Evolutionary conservation across 805 yeast genomes (phyloP).

Genomic region (Maudiozyma turicensis): DNA sequence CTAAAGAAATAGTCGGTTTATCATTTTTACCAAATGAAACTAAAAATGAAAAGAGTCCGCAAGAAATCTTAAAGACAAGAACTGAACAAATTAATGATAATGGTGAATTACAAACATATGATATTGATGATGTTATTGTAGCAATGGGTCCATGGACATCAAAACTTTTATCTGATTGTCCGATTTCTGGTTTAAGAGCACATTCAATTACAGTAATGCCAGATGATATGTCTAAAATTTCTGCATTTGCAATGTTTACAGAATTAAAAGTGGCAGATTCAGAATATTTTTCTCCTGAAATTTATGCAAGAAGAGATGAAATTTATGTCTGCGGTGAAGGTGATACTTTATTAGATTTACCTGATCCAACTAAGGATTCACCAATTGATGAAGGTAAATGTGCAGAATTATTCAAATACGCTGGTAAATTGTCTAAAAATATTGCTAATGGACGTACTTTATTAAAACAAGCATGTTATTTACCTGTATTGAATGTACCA

Average conservation of each 20-base stretch:
- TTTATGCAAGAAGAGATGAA: slow-evolving; percentile 91
- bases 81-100: slow-evolving; percentile 14
- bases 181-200: slow-evolving; percentile 87
- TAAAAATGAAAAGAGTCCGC: slow-evolving; percentile 21
- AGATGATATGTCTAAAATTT: slow-evolving; percentile 51
- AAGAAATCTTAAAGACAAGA: slow-evolving; percentile 17
- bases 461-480: slow-evolving; percentile 86
- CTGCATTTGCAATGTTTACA: slow-evolving; percentile 90
- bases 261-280: slow-evolving; percentile 66
- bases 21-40: slow-evolving; percentile 38
- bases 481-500: slow-evolving; percentile 91
- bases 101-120: slow-evolving; percentile 27
- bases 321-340: slow-evolving; percentile 97
- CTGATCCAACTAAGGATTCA: slow-evolving; percentile 90
- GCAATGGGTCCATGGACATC: slow-evolving; percentile 98
- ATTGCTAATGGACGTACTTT: slow-evolving; percentile 65
- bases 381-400: slow-evolving; percentile 81
- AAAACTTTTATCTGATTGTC: slow-evolving; percentile 81
- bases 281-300: slow-evolving; percentile 80
- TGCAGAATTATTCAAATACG: slow-evolving; percentile 75
- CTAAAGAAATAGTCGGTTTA: slow-evolving; percentile 65
- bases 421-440: slow-evolving; percentile 62
- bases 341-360: slow-evolving; percentile 79
- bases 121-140: slow-evolving; percentile 70
- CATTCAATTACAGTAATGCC: slow-evolving; percentile 92